A percentile compares a stretch with the other conserved stretches of the same genome.
Evolutionary conservation across 1,139 yeast species (phyloP).

Genomic region (Debaryomyces psychrophilus): DNA sequence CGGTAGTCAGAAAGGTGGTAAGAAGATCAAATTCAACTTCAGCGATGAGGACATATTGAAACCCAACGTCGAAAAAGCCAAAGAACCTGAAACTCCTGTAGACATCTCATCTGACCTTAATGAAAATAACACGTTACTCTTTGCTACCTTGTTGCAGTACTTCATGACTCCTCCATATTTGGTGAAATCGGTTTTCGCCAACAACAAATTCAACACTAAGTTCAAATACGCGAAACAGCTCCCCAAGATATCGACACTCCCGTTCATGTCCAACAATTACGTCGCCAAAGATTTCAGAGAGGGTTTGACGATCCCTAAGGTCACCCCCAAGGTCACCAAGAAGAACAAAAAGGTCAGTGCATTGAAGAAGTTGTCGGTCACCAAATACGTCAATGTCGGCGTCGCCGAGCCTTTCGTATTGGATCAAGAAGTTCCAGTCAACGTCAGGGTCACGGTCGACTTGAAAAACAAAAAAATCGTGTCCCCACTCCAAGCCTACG

Average conservation of each 20-base stretch:
- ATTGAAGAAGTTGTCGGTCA: slow-evolving; percentile 54
- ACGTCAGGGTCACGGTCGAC: slow-evolving; percentile 83
- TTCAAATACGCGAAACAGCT: slow-evolving; percentile 68
- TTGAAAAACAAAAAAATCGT: slow-evolving; percentile 62
- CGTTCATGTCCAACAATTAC: slow-evolving; percentile 63
- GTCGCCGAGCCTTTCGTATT: slow-evolving; percentile 58
- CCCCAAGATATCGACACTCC: slow-evolving; percentile 74
- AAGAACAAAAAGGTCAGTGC: slow-evolving; percentile 49
- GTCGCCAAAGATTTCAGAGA: slow-evolving; percentile 51
- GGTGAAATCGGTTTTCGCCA: slow-evolving; percentile 59
- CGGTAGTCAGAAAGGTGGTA: slow-evolving; percentile 31
- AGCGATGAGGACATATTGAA: slow-evolving; percentile 29
- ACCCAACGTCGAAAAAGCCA: slow-evolving; percentile 18
- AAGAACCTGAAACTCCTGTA: slow-evolving; percentile 17
- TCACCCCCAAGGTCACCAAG: slow-evolving; percentile 41
- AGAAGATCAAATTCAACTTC: slow-evolving; percentile 41
- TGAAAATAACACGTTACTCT: slow-evolving; percentile 47
- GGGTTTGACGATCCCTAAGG: slow-evolving; percentile 70
- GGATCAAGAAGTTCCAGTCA: slow-evolving; percentile 66
- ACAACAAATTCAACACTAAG: slow-evolving; percentile 41
- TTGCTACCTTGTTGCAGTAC: slow-evolving; percentile 76
- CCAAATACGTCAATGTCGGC: slow-evolving; percentile 80
- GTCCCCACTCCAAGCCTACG: slow-evolving; percentile 74
- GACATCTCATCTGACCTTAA: slow-evolving; percentile 17
- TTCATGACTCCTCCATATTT: slow-evolving; percentile 88